phyloP scores from a whole-genome alignment of 179 eudicot genomes.

The Gypsophila paniculata region DNA sequence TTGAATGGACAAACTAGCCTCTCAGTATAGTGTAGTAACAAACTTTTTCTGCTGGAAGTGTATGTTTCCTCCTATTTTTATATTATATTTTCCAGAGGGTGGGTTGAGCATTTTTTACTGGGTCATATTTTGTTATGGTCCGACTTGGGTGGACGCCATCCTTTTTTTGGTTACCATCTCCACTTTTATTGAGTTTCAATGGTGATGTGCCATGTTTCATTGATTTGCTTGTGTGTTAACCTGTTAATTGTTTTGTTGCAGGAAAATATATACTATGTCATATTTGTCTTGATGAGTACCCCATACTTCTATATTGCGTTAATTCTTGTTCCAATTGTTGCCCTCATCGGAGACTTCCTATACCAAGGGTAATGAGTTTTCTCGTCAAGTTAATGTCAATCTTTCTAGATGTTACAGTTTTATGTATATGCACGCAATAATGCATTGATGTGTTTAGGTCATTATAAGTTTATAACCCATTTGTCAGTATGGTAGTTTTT shows the following conservation, averaged over 20 bases:
- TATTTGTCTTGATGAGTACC: slow-evolving; percentile 77
- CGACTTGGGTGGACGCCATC: neutral
- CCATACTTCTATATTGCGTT: slow-evolving; percentile 65
- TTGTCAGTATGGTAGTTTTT: neutral
- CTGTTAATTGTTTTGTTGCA: slow-evolving; percentile 19
- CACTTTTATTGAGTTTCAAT: neutral
- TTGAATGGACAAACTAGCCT: neutral
- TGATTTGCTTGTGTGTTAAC: slow-evolving; percentile 14
- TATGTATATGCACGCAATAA: neutral
- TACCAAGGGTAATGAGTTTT: slow-evolving; percentile 62
- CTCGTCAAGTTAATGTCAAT: neutral
- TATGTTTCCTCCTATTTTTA: neutral
- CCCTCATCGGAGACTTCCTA: slow-evolving; percentile 74
- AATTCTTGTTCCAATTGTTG: slow-evolving; percentile 74
- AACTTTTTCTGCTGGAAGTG: neutral
- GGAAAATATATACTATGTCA: slow-evolving; percentile 68
- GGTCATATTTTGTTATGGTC: neutral
- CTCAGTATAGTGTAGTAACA: neutral
- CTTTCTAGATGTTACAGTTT: slow-evolving; percentile 9
- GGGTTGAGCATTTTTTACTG: neutral
- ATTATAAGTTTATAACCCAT: neutral
- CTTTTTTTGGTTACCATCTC: neutral
- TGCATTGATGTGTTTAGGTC: neutral
- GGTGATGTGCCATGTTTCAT: neutral
- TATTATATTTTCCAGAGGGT: neutral